Evolutionary conservation across 495 filamentous ascomycete genomes (phyloP).

Genomic region (Neurospora sp.): DNA sequence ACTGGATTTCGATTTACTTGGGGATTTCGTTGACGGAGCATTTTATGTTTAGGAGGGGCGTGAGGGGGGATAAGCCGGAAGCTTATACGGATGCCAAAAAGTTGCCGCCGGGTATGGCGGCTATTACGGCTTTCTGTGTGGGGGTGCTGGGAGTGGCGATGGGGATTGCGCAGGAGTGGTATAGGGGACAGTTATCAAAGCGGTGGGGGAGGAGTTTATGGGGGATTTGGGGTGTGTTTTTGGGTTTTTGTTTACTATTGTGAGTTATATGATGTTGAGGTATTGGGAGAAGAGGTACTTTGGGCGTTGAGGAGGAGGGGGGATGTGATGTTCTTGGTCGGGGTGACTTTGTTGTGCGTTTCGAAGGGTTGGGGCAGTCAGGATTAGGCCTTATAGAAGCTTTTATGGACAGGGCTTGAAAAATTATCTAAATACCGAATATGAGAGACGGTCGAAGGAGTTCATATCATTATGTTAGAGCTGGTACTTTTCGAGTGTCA

Average conservation of each 20-base stretch:
- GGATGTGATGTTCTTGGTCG: background rate
- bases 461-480: background rate
- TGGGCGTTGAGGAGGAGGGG: slow-evolving; percentile 22
- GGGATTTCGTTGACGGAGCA: slow-evolving; percentile 65
- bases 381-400: background rate
- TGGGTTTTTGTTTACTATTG: slow-evolving; percentile 44
- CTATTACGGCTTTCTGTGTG: slow-evolving; percentile 53
- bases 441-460: background rate
- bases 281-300: slow-evolving; percentile 46
- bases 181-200: slow-evolving; percentile 55
- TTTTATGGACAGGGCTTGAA: background rate
- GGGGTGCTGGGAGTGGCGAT: slow-evolving; percentile 64
- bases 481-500: background rate
- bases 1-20: slow-evolving; percentile 80
- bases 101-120: slow-evolving; percentile 65
- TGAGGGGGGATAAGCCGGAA: slow-evolving; percentile 50
- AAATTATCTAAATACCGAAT: background rate
- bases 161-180: slow-evolving; percentile 75
- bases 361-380: background rate
- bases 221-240: slow-evolving; percentile 74
- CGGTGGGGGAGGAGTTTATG: slow-evolving; percentile 49
- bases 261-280: slow-evolving; percentile 39
- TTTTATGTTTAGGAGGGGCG: slow-evolving; percentile 62
- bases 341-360: background rate
- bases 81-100: slow-evolving; percentile 48